Base-by-base conservation (phyloP, 2,329 filamentous ascomycete species). In the Fusarium xyrophilum region DNA sequence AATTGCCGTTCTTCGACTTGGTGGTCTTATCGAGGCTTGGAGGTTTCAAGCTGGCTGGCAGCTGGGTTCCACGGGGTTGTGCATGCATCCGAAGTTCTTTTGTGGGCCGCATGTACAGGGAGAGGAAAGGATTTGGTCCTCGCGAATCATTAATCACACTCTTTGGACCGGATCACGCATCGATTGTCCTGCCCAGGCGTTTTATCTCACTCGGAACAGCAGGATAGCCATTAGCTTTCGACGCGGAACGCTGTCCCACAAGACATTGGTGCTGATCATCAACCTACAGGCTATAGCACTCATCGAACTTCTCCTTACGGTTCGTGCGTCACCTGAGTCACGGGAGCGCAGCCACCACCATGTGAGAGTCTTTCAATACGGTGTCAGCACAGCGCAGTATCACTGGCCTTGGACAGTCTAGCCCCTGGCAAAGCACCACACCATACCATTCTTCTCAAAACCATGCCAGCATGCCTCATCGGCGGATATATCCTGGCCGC, bases 261-360 rank as follows among this genome's bases (percentile, higher is more conserved):
- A 57, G 50, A 48, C 36, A 48, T 63, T 63, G 48, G 59, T 47
- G 68, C 56, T 63, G 48, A 65, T 71, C 58, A 56, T 48, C 42
- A 54, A 51, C 50, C 60, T 51, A 53, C 21, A 36, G 35, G 35
- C 35, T 25, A 40, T 15, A 40, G 38, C 14, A 40, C 51, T 53
- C 52, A 44, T 35, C 65, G 63, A 36, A 46, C 48, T 60, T 61
- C 68, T 63, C 60, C 63, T 70, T 65, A 56, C 64, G 60, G 60
- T 64, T 63, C 43, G 52, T 69, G 66, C 60, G 65, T 68, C 66
- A 63, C 53, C 50, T 40, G 47, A 70, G 57, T 64, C 58, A 55
- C 60, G 46, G 52, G 70, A 70, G 57, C 50, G 64, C 62, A 65
- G 51, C 56, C 68, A 69, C 61, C 54, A 40, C 52, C 59, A 62